Percentiles rank a stretch among this genome's conserved stretches.
These are phyloP conservation scores for Lepidium didymum DNA, from an alignment of 345 rosid genomes.

Conservation along the genomic window DNA sequence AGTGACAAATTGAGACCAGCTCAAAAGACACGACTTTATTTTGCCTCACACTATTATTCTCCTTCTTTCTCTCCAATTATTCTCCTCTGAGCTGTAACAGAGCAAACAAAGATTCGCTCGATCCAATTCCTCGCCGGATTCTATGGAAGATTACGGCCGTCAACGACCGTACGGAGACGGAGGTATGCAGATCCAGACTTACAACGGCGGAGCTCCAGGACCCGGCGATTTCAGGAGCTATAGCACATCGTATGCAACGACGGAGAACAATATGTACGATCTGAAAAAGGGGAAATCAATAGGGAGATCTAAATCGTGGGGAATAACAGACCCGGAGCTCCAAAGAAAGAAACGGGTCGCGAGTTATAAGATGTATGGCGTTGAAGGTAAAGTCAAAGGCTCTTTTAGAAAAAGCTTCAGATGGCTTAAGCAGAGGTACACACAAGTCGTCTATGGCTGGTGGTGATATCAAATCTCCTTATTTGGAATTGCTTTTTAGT, in stretches of 20 bases:
- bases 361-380: constrained; percentile 78
- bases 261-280: constrained; percentile 25
- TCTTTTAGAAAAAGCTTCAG: constrained; percentile 79
- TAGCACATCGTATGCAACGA: constrained; percentile 51
- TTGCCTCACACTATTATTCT: not conserved
- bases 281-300: constrained; percentile 54
- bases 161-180: constrained; percentile 44
- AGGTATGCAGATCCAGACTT: constrained; percentile 54
- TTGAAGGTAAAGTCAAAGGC: constrained; percentile 82
- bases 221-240: constrained; percentile 53
- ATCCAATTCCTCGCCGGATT: not conserved
- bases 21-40: constrained; percentile 19
- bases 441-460: constrained; percentile 75
- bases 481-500: not conserved
- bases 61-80: constrained; percentile 12
- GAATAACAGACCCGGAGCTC: constrained; percentile 64
- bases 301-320: constrained; percentile 54
- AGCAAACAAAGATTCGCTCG: not conserved
- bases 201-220: constrained; percentile 35
- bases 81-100: constrained; percentile 18
- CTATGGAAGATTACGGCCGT: constrained; percentile 65
- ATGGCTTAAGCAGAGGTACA: constrained; percentile 81
- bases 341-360: constrained; percentile 97
- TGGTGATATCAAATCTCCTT: constrained; percentile 33
- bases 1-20: constrained; percentile 20